Percentiles rank a stretch among this genome's conserved stretches.
These are phyloP conservation scores for Penicillium sp. DNA, from an alignment of 2,329 filamentous ascomycete genomes.

Conservation along the genomic window DNA sequence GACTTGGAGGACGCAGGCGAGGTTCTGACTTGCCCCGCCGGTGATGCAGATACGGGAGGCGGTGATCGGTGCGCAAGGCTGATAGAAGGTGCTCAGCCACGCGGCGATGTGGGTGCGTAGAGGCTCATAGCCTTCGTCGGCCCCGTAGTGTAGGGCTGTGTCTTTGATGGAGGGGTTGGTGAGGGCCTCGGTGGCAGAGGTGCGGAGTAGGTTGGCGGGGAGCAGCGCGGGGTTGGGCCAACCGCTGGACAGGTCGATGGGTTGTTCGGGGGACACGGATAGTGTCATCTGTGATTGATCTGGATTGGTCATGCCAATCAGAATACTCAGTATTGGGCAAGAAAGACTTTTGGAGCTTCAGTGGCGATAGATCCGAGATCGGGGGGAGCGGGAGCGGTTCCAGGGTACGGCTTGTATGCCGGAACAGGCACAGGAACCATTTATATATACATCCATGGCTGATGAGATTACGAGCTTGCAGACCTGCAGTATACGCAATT, in stretches of 20 bases:
- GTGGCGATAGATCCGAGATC: constrained; percentile 12
- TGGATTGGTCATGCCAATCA: constrained; percentile 8
- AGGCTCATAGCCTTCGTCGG: constrained; percentile 72
- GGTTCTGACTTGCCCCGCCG: constrained; percentile 80
- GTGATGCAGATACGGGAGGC: constrained; percentile 73
- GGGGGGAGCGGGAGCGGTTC: not conserved
- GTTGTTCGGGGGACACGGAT: not conserved
- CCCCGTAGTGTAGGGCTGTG: constrained; percentile 75
- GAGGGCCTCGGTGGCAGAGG: constrained; percentile 63
- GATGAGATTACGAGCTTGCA: too few relatives aligned
- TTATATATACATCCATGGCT: not conserved
- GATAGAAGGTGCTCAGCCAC: constrained; percentile 71
- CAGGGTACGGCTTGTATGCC: not conserved
- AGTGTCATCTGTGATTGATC: not conserved
- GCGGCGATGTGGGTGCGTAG: constrained; percentile 67
- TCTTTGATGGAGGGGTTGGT: constrained; percentile 59
- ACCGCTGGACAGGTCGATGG: constrained; percentile 48
- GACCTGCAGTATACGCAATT: too few relatives aligned
- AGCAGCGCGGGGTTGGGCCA: constrained; percentile 61
- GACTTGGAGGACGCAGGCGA: constrained; percentile 74
- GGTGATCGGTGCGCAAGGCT: constrained; percentile 43
- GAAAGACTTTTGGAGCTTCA: too few relatives aligned
- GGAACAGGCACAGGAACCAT: constrained; percentile 4
- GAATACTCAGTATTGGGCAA: too few relatives aligned
- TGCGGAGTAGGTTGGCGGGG: constrained; percentile 62